Evolutionary conservation across 2,329 filamentous ascomycete species (phyloP).

Genomic region (Podosphaera aphanis): DNA sequence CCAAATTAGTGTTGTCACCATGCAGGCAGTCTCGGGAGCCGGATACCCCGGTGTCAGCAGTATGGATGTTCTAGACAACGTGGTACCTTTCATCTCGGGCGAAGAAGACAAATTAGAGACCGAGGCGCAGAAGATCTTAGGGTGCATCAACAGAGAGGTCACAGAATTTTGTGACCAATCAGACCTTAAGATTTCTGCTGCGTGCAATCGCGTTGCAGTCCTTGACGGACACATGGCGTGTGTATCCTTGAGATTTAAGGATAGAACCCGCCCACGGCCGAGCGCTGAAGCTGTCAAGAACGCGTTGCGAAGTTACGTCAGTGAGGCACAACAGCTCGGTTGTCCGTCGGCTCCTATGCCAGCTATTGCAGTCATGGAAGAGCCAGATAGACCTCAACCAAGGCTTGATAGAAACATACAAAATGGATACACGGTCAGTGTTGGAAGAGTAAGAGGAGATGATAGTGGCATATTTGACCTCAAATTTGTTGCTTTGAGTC

Average conservation of each 20-base stretch:
- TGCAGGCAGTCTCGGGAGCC: conserved; percentile 84
- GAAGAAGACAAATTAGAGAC: conserved; percentile 94
- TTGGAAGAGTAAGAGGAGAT: conserved; percentile 61
- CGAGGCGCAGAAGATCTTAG: conserved; percentile 87
- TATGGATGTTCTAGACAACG: conserved; percentile 93
- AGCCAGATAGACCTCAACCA: conserved; percentile 75
- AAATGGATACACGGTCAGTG: conserved; percentile 71
- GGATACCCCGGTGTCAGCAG: conserved; percentile 74
- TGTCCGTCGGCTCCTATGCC: conserved; percentile 67
- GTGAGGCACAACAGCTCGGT: conserved; percentile 60
- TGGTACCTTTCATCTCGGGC: conserved; percentile 77
- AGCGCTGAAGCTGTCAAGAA: conserved; percentile 52
- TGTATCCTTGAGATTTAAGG: conserved; percentile 63
- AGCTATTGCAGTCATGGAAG: conserved; percentile 73
- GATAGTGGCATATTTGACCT: conserved; percentile 79
- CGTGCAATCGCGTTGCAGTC: conserved; percentile 87
- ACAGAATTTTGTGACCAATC: conserved; percentile 58
- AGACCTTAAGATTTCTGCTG: conserved; percentile 53
- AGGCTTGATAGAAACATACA: conserved; percentile 69
- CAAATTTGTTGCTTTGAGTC: conserved; percentile 81
- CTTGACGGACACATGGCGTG: conserved; percentile 92
- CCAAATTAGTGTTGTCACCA: conserved; percentile 56
- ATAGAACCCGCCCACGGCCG: conserved; percentile 38
- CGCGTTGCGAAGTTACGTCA: conserved; percentile 58
- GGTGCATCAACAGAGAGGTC: conserved; percentile 42